Conservation (phyloP, 495 filamentous ascomycete genomes). For the Xylaria flabelliformis region DNA sequence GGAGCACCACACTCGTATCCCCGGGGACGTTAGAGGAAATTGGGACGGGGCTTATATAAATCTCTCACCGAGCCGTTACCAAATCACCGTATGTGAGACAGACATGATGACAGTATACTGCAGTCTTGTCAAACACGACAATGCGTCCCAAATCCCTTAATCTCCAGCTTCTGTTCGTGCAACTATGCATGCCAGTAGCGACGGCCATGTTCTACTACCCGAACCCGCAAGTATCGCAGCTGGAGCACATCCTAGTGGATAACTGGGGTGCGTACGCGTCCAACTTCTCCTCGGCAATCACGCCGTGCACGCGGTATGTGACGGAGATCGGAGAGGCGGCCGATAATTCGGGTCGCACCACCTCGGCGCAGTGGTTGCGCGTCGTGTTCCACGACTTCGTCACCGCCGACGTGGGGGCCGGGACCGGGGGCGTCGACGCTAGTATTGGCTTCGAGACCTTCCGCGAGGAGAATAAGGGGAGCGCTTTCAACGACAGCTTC, state of each 20-base stretch:
- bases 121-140: not conserved
- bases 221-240: slow-evolving; percentile 30
- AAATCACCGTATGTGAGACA: not conserved
- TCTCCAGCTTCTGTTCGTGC: not conserved
- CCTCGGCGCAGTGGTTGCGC: slow-evolving; percentile 59
- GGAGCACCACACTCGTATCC: not conserved
- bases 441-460: slow-evolving; percentile 56
- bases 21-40: no score
- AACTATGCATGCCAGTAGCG: not conserved
- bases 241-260: slow-evolving; percentile 46
- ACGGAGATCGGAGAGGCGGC: slow-evolving; percentile 41
- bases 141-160: not conserved
- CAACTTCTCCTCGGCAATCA: slow-evolving; percentile 43
- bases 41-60: not conserved
- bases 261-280: slow-evolving; percentile 43
- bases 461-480: slow-evolving; percentile 52
- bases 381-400: slow-evolving; percentile 62
- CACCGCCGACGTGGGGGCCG: slow-evolving; percentile 49
- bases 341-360: slow-evolving; percentile 48
- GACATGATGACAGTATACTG: not conserved
- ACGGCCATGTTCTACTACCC: slow-evolving; percentile 44
- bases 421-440: slow-evolving; percentile 57
- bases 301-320: slow-evolving; percentile 42
- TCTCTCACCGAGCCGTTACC: not conserved
- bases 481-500: slow-evolving; percentile 55